Evolutionary conservation across 2,329 filamentous ascomycete species (phyloP), one percentile per base, ranked within the genome.

Genomic region (Neofusicoccum parvum): DNA sequence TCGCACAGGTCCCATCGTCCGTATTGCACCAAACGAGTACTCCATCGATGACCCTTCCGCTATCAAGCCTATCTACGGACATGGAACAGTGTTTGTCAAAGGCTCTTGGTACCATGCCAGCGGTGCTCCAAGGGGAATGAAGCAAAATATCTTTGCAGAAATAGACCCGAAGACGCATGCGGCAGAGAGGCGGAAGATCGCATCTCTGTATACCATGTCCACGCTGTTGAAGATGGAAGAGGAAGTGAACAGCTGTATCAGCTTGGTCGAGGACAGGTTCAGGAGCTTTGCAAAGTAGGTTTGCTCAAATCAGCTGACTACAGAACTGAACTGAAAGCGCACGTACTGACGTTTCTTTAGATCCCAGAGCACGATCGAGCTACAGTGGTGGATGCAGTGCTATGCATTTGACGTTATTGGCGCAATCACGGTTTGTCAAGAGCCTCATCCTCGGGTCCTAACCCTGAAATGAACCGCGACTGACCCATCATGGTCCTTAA

Each of bases 391-490:
- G 78, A 72, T 83, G 34, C 81, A 83, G 67, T 83, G 75, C 67
- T 84, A 80, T 64, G 81, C 80, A 0, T 83, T 83, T 48, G 81
- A 85, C 58, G 82, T 85, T 1, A 84, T 87, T 36, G 83, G 82
- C 0, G 77, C 81, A 43, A 82, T 86, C 17, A 84, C 81, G 0
- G 80, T 80, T 46, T 73, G 74, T 73, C 45, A 10, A 23, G 23
- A 23, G 23, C 3, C 23, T 23, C 23, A 23, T 23, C 23, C 23
- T 23, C 23, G 23, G 23, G 23, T 23, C 3, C 1, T 23, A 3
- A 23, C 20, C 32, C 1, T 23, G 5, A 9, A 39, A 27, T 3
- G 23, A 23, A 2, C 23, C 23, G 3, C 11, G n/a, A 17, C 17
- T 12, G 17, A 10, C 49, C n/a, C 36, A n/a, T 36, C 12, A 72